Conservation (phyloP, 805 yeast genomes). For the Yamadazyma tumulicola region DNA sequence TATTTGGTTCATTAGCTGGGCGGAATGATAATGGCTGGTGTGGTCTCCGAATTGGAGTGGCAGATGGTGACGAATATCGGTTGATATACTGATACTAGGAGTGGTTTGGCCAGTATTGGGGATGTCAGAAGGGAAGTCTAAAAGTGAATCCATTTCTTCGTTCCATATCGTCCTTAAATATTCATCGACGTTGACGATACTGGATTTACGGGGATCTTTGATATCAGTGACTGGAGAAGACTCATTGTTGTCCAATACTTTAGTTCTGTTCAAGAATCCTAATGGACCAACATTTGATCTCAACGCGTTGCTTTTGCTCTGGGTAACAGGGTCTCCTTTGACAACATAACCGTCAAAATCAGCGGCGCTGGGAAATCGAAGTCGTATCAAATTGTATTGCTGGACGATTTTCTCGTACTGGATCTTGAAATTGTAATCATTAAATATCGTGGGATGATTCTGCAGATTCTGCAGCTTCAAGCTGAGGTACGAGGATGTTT, state of each 20-base stretch:
- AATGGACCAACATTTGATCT: constrained; percentile 22
- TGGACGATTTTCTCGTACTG: constrained; percentile 35
- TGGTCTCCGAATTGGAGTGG: too few relatives aligned
- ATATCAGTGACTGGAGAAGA: neutral
- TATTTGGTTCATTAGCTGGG: too few relatives aligned
- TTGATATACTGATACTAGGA: too few relatives aligned
- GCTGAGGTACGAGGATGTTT: constrained; percentile 9
- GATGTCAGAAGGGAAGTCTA: neutral
- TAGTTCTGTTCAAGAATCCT: constrained; percentile 23
- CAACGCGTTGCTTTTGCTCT: constrained; percentile 5
- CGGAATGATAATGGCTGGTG: too few relatives aligned
- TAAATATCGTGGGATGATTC: neutral
- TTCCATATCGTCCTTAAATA: constrained; percentile 11
- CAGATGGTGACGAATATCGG: too few relatives aligned
- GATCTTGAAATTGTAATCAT: constrained; percentile 23
- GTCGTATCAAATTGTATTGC: constrained; percentile 35
- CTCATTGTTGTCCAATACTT: constrained; percentile 1
- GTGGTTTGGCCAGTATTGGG: constrained; percentile 1
- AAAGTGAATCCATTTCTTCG: constrained; percentile 6
- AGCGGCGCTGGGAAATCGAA: constrained; percentile 19
- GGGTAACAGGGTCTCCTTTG: neutral
- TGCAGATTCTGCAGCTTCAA: constrained; percentile 4
- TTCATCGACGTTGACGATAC: constrained; percentile 2
- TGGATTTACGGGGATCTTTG: neutral
- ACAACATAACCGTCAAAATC: constrained; percentile 5